phyloP scores from a whole-genome alignment of 2,329 filamentous ascomycete species.

The Westerdykella ornata region DNA sequence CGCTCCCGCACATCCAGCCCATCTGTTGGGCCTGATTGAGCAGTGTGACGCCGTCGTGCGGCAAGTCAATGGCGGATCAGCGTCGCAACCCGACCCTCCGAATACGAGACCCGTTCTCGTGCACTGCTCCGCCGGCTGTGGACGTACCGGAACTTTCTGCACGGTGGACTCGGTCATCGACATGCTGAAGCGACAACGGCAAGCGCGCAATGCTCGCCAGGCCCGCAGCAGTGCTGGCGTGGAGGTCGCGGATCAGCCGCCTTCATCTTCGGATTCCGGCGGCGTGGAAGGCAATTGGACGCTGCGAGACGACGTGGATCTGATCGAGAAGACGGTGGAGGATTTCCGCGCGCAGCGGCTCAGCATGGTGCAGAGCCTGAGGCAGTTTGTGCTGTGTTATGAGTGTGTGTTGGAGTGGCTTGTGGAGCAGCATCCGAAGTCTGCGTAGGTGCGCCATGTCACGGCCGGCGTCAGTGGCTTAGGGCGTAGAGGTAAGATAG shows the following conservation, averaged over 20 bases:
- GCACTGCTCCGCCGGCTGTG: conserved; percentile 93
- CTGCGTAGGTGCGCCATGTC: conserved; percentile 13
- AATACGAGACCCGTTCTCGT: conserved; percentile 69
- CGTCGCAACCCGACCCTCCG: conserved; percentile 51
- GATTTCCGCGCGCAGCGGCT: conserved; percentile 83
- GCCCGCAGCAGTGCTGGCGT: conserved; percentile 35
- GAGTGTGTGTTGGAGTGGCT: conserved; percentile 91
- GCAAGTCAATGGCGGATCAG: conserved; percentile 42
- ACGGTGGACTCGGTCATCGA: conserved; percentile 94
- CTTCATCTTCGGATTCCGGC: conserved; percentile 3
- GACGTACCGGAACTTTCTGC: conserved; percentile 91
- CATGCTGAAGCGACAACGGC: conserved; percentile 83
- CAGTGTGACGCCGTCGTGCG: conserved; percentile 68
- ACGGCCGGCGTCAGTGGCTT: too few relatives aligned
- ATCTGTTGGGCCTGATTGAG: conserved; percentile 84
- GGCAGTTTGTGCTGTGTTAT: conserved; percentile 94
- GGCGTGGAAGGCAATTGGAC: conserved; percentile 53
- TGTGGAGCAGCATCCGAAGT: conserved; percentile 40
- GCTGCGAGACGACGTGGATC: conserved; percentile 62
- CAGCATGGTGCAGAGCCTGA: conserved; percentile 93
- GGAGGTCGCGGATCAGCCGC: conserved; percentile 38
- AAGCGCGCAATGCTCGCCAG: conserved; percentile 31
- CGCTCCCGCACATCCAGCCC: conserved; percentile 77
- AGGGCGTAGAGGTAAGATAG: too few relatives aligned
- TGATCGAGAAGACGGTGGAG: conserved; percentile 81